A percentile compares a stretch with the other conserved stretches of the same genome.
Evolutionary conservation across 306 rosid genomes (phyloP).

Genomic region (Malus asiatica): DNA sequence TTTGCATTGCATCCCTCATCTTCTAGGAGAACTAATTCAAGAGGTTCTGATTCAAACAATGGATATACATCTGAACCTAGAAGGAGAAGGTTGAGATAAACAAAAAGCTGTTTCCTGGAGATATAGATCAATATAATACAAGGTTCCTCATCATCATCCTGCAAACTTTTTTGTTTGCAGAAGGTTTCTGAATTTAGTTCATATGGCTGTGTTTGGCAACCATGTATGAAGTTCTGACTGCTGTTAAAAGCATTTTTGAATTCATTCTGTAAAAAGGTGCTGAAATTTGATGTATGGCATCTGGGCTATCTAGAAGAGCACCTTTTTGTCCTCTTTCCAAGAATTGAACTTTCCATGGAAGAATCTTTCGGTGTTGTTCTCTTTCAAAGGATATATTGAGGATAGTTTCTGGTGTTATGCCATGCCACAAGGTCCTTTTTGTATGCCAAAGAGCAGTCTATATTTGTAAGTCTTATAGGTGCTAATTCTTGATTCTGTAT

Average conservation of each 20-base stretch:
- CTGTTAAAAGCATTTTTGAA: neutral
- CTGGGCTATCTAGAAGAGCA: neutral
- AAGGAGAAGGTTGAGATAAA: constrained; percentile 63
- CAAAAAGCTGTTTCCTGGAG: constrained; percentile 15
- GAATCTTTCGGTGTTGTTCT: neutral
- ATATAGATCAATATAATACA: constrained; percentile 8
- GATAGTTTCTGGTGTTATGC: neutral
- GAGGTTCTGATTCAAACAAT: constrained; percentile 18
- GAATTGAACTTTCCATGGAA: neutral
- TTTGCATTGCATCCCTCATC: constrained; percentile 29
- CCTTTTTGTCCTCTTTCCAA: neutral
- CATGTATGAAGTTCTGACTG: neutral
- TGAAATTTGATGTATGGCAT: constrained; percentile 2
- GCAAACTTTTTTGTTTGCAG: neutral
- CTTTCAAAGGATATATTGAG: neutral
- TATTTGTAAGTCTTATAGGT: neutral
- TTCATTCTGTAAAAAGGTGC: neutral
- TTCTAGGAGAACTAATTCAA: constrained; percentile 26
- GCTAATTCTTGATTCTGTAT: neutral
- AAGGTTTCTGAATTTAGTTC: neutral
- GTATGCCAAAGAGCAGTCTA: neutral
- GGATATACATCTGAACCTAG: constrained; percentile 33
- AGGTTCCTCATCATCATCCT: neutral
- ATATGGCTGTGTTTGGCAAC: neutral
- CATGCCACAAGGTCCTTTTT: neutral